Evolutionary conservation across 2,329 filamentous ascomycete species (phyloP), one percentile per base, ranked within the genome.

Genomic region (Thermoascus crustaceus): DNA sequence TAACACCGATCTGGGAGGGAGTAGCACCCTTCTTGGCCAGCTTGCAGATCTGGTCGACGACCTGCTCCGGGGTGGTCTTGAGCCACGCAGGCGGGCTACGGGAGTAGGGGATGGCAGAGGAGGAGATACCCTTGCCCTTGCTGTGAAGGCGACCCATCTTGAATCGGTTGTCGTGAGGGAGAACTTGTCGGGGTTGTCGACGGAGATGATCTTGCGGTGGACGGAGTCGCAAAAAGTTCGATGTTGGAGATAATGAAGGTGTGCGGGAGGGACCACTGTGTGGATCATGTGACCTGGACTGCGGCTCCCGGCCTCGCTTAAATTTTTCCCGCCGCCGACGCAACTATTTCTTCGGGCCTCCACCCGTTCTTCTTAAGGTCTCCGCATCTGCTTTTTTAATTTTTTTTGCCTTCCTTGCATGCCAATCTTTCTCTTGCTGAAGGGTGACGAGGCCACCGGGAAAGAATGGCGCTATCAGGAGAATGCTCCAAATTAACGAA

Each of bases 91-190:
- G 89, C 49, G 87, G 68, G 58, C 78, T 80, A 74, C 91, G 89
- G 55, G 86, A 94, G 82, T 96, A 98, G 64, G 93, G 91, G 71
- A 96, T 73, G 61, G 91, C 86, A 48, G 86, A 94, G 73, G 85
- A 72, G 54, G 86, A 87, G 73, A 98, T 98, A 72, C 91, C 93
- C 85, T 96, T 96, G 76, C 91, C 89, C 64, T 95, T 94, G 79
- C 78, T 85, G 82, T 98, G 93, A 82, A 96, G 82, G 78, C 89
- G 39, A 42, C 44, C 46, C 46, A 48, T 48, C 37, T 43, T 48
- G 46, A 42, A 37, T 35, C 33, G 17, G 23, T 21, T 39, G 30
- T 14, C 29, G 27, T 38, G 32, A 34, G 38, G 37, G 32, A 17
- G 37, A 34, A 43, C 24, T 40, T 43, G 40, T 38, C 40, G 40